Evolutionary conservation across 768 basidiomycete species (phyloP).

Genomic region (Mycena filopes): DNA sequence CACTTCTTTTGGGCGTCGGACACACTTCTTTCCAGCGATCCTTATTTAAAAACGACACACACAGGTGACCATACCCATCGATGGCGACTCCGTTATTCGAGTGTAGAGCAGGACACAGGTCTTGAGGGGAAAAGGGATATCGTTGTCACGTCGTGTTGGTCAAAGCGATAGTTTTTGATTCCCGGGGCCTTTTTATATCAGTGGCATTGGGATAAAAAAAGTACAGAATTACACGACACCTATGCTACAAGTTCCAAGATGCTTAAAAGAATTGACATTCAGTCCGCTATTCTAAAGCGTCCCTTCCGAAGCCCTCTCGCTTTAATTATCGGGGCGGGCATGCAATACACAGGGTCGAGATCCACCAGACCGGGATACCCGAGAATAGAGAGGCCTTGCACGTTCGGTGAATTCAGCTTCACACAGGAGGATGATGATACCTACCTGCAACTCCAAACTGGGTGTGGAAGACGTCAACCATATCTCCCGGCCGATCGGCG

Average conservation of each 20-base stretch:
- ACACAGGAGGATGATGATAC: slow-evolving; percentile 23
- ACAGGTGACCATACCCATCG: not conserved
- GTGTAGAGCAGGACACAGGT: slow-evolving; percentile 7
- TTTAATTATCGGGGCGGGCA: slow-evolving; percentile 85
- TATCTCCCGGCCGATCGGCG: slow-evolving; percentile 91
- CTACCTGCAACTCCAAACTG: slow-evolving; percentile 89
- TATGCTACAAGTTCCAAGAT: no score
- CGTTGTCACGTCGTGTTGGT: no score
- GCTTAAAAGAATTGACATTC: no score
- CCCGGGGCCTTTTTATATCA: not conserved
- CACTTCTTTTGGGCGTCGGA: not conserved
- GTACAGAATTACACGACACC: not conserved
- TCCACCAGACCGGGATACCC: slow-evolving; percentile 88
- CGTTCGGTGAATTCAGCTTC: not conserved
- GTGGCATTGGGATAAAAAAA: not conserved
- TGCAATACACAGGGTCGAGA: slow-evolving; percentile 95
- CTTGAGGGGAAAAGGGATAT: no score
- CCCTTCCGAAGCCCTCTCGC: slow-evolving; percentile 72
- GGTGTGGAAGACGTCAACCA: slow-evolving; percentile 98
- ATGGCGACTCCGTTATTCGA: slow-evolving; percentile 7
- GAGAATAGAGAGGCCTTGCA: slow-evolving; percentile 82
- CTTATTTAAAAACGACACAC: not conserved
- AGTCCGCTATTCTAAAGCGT: slow-evolving; percentile 59
- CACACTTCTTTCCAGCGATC: slow-evolving; percentile 12
- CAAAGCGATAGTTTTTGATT: slow-evolving; percentile 1